Evolutionary conservation across 306 rosid species (phyloP), one percentile per base, ranked within the genome.

Genomic region (Ammopiptanthus mongolicus): DNA sequence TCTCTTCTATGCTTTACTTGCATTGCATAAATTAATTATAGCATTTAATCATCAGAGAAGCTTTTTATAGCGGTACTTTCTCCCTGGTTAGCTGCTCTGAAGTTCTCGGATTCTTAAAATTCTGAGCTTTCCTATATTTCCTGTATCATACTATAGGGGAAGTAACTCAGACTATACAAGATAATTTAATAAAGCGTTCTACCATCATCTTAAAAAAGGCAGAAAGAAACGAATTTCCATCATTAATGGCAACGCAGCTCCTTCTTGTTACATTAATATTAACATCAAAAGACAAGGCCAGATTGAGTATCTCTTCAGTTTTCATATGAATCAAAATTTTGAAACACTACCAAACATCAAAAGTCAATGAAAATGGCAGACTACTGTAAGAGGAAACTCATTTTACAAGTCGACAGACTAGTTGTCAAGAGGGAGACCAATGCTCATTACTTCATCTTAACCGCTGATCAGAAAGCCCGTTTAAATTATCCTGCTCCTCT

Each of bases 401-500:
- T 63, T 63, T 44, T 70, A 70, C 78, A 55, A 28, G 81, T 56
- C 5, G 58, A 44, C 78, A 62, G 55, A 62, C 57, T 53, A 39
- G 56, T 37, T 23, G 75, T 47, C 28, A 31, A 48, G 64, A 46
- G 0, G 41, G 75, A 28, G 66, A 31, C 15, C 34, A 19, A 69
- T 42, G 13, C 39, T 3, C 47, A 10, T 22, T 66, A 18, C 39
- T 56, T 81, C 81, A 76, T 81, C 78, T 76, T 63, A 74, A 50
- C 68, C 68, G 36, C 59, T 81, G 75, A 71, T 81, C 81, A 56
- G 75, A 80, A 80, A 65, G 56, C n/a, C 64, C 75, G 3, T 71
- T 77, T 21, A 65, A 71, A 46, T 76, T 71, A 57, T 71, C 75
- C 62, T 61, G 75, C 74, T 81, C 85, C 65, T 76, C 77, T 76